A percentile compares a stretch with the other conserved stretches of the same genome.
These are phyloP conservation scores for Ambrosiella cleistominuta DNA, from an alignment of 2,329 filamentous ascomycete species.

Conservation along the genomic window DNA sequence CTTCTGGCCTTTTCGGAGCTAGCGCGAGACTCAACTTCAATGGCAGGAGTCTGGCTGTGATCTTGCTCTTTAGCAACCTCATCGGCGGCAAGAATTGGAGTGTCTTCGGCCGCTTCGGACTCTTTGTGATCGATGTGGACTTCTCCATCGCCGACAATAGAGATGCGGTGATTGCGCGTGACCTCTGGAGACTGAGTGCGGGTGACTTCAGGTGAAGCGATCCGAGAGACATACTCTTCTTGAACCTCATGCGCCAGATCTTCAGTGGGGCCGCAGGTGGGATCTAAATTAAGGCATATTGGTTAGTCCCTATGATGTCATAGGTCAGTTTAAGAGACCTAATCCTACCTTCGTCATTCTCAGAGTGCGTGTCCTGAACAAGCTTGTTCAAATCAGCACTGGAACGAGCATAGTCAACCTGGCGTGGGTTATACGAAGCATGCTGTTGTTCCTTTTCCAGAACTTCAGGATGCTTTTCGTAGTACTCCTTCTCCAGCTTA, in stretches of 20 bases:
- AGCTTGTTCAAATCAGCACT: conserved; percentile 82
- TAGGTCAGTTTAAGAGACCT: conserved; percentile 12
- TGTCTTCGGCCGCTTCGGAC: conserved; percentile 25
- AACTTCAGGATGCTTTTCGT: conserved; percentile 76
- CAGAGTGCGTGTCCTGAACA: conserved; percentile 45
- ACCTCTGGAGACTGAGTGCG: conserved; percentile 18
- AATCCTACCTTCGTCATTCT: conserved; percentile 9
- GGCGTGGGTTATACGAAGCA: conserved; percentile 35
- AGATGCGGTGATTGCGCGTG: conserved; percentile 15
- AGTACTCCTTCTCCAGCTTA: conserved; percentile 81
- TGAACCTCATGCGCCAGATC: conserved; percentile 77
- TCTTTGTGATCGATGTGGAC: conserved; percentile 59
- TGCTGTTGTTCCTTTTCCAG: conserved; percentile 53
- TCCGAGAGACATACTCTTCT: conserved; percentile 65
- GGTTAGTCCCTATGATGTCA: neutral
- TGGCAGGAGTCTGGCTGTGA: conserved; percentile 66
- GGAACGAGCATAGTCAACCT: conserved; percentile 65
- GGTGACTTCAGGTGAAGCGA: conserved; percentile 45
- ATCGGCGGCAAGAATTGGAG: conserved; percentile 76
- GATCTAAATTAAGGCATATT: neutral
- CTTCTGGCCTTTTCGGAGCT: conserved; percentile 44
- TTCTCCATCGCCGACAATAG: conserved; percentile 33
- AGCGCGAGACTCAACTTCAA: conserved; percentile 44
- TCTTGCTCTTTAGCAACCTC: conserved; percentile 57
- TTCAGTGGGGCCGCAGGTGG: conserved; percentile 53